Percentiles rank a stretch among this genome's conserved stretches.
phyloP scores from a whole-genome alignment of 441 rosid species.

The Mallotus japonicus region DNA sequence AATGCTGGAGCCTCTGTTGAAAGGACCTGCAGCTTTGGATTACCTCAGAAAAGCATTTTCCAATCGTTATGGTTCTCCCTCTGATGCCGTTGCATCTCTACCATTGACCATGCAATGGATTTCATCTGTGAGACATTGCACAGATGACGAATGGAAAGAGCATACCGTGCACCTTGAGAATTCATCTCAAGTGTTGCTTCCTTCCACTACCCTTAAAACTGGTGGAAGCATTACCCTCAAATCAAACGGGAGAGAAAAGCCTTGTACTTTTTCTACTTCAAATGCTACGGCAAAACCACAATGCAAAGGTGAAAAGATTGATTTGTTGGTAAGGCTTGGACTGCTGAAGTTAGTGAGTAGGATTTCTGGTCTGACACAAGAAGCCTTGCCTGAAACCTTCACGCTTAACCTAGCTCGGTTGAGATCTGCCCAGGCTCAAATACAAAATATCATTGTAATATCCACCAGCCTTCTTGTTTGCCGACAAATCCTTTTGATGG shows the following conservation, averaged over 20 bases:
- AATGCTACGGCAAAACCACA: no score
- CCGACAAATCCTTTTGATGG: slow-evolving; percentile 69
- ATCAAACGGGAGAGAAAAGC: slow-evolving; percentile 14
- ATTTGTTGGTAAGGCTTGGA: slow-evolving; percentile 73
- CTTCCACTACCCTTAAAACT: slow-evolving; percentile 58
- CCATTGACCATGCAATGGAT: slow-evolving; percentile 65
- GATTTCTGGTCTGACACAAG: slow-evolving; percentile 57
- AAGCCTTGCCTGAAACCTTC: slow-evolving; percentile 58
- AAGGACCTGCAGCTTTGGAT: slow-evolving; percentile 80
- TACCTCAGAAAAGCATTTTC: slow-evolving; percentile 69
- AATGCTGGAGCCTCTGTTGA: slow-evolving; percentile 71
- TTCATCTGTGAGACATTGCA: slow-evolving; percentile 35
- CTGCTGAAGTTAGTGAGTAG: slow-evolving; percentile 65
- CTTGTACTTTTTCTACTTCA: no score
- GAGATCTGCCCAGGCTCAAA: slow-evolving; percentile 70
- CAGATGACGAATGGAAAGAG: slow-evolving; percentile 60
- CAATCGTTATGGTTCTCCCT: slow-evolving; percentile 52
- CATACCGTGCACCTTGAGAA: slow-evolving; percentile 46
- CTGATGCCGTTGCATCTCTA: slow-evolving; percentile 44
- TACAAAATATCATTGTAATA: slow-evolving; percentile 75
- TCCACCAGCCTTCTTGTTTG: slow-evolving; percentile 80
- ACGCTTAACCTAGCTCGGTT: slow-evolving; percentile 35
- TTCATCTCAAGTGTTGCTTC: slow-evolving; percentile 34
- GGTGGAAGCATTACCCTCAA: slow-evolving; percentile 27
- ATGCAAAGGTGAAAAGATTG: slow-evolving; percentile 28